Conservation (phyloP, 495 filamentous ascomycete genomes). For the Annulohypoxylon moriforme region DNA sequence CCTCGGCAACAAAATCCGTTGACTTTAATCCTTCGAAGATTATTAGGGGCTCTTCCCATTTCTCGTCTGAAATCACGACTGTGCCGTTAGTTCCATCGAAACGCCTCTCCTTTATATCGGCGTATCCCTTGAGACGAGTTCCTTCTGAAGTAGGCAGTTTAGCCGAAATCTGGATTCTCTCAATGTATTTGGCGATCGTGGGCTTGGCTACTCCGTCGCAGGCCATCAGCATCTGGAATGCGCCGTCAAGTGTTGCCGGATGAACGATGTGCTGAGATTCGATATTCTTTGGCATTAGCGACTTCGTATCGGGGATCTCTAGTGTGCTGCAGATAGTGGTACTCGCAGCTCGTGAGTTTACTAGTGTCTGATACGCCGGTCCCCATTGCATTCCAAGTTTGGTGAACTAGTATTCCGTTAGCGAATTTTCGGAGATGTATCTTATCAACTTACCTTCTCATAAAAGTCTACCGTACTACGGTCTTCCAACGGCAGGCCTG, state of each 20-base stretch:
- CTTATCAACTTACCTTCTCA: conserved; percentile 21
- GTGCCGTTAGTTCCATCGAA: conserved; percentile 44
- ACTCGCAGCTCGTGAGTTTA: conserved; percentile 33
- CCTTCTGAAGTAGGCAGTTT: conserved; percentile 38
- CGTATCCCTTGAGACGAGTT: conserved; percentile 36
- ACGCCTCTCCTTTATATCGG: conserved; percentile 43
- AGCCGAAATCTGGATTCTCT: conserved; percentile 42
- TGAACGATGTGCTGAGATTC: conserved; percentile 56
- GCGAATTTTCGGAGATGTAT: background rate
- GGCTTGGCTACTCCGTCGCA: conserved; percentile 40
- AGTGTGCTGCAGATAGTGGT: conserved; percentile 41
- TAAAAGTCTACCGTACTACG: conserved; percentile 40
- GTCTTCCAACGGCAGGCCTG: conserved; percentile 12
- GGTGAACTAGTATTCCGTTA: conserved; percentile 26
- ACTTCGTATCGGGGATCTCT: conserved; percentile 50
- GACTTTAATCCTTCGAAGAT: conserved; percentile 46
- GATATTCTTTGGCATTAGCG: conserved; percentile 52
- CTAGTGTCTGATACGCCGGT: conserved; percentile 43
- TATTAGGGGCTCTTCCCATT: conserved; percentile 44
- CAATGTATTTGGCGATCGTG: conserved; percentile 49
- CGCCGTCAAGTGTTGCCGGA: conserved; percentile 53
- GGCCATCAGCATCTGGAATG: conserved; percentile 48
- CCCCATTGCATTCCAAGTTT: conserved; percentile 50
- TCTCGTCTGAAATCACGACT: conserved; percentile 42
- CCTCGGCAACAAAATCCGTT: conserved; percentile 36